phyloP scores from a whole-genome alignment of 208 protist species.

The Crithidia bombi region DNA sequence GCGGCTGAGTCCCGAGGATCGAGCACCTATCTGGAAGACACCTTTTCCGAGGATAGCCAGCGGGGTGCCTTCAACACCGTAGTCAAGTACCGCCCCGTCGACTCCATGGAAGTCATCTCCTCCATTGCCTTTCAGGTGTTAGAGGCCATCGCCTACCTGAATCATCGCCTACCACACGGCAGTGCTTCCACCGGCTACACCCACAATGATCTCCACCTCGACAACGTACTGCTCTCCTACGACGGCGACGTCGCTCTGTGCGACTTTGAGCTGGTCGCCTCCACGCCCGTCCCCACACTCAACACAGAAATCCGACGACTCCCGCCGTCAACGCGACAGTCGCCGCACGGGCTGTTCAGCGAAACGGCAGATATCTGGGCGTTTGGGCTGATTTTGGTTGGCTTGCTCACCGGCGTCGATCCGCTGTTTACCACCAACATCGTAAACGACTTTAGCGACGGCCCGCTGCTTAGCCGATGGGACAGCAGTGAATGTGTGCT shows the following conservation, averaged over 20 bases:
- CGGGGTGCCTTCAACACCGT: slow-evolving; percentile 4
- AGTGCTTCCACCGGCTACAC: slow-evolving; percentile 56
- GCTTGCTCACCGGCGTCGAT: slow-evolving; percentile 79
- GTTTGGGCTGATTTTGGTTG: slow-evolving; percentile 63
- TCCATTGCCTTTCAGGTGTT: slow-evolving; percentile 77
- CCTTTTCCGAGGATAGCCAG: slow-evolving; percentile 1
- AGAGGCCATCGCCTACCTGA: slow-evolving; percentile 51
- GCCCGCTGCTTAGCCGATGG: slow-evolving; percentile 59
- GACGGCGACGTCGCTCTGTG: slow-evolving; percentile 67
- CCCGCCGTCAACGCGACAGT: slow-evolving; percentile 65
- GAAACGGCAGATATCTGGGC: slow-evolving; percentile 71
- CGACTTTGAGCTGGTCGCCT: slow-evolving; percentile 86
- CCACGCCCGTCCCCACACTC: slow-evolving; percentile 26
- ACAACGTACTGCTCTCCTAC: slow-evolving; percentile 69
- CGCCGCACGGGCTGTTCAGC: slow-evolving; percentile 68
- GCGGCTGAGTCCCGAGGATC: background rate
- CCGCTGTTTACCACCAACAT: slow-evolving; percentile 71
- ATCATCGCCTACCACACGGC: slow-evolving; percentile 63
- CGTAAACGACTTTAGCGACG: slow-evolving; percentile 79
- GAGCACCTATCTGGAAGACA: slow-evolving; percentile 16
- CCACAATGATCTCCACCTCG: slow-evolving; percentile 88
- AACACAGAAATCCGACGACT: slow-evolving; percentile 30
- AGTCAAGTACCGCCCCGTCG: slow-evolving; percentile 48
- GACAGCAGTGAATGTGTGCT: slow-evolving; percentile 37
- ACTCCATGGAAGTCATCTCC: slow-evolving; percentile 42